A percentile compares a stretch with the other conserved stretches of the same genome.
phyloP scores from a whole-genome alignment of 345 rosid species.

The Conringia planisiliqua region DNA sequence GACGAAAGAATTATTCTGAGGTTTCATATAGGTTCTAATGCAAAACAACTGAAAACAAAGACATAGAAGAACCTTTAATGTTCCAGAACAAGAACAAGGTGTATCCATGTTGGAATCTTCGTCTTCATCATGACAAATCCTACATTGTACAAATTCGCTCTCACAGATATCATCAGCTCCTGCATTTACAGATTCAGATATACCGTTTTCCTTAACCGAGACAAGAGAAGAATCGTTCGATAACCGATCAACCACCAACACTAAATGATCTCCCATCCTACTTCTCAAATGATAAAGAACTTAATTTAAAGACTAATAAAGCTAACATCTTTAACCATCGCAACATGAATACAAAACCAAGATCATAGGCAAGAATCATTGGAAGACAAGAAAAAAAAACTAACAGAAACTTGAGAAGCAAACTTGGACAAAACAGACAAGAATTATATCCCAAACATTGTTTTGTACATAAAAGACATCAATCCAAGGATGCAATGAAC shows the following conservation, averaged over 20 bases:
- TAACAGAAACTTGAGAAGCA: not conserved
- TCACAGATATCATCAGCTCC: conserved; percentile 43
- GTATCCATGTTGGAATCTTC: conserved; percentile 66
- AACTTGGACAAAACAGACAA: not conserved
- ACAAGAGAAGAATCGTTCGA: conserved; percentile 48
- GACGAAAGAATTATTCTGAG: not conserved
- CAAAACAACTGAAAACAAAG: not conserved
- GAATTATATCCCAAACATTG: conserved; percentile 1
- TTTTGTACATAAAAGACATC: not conserved
- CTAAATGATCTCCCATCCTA: conserved; percentile 78
- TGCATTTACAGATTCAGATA: conserved; percentile 27
- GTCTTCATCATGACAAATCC: conserved; percentile 94
- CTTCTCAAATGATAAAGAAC: not conserved
- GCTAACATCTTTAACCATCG: not conserved
- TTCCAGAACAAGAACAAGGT: conserved; percentile 85
- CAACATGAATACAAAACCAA: conserved; percentile 7
- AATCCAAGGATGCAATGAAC: not conserved
- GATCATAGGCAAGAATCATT: not conserved
- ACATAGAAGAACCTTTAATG: conserved; percentile 59
- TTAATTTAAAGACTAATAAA: not conserved
- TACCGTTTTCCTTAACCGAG: conserved; percentile 20
- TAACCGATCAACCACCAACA: conserved; percentile 56
- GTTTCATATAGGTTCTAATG: not conserved
- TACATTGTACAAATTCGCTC: conserved; percentile 52
- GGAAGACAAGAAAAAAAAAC: not conserved